Percentiles rank a stretch among this genome's conserved stretches.
Evolutionary conservation across 2,329 filamentous ascomycete genomes (phyloP).

Genomic region (Colletotrichum musae): DNA sequence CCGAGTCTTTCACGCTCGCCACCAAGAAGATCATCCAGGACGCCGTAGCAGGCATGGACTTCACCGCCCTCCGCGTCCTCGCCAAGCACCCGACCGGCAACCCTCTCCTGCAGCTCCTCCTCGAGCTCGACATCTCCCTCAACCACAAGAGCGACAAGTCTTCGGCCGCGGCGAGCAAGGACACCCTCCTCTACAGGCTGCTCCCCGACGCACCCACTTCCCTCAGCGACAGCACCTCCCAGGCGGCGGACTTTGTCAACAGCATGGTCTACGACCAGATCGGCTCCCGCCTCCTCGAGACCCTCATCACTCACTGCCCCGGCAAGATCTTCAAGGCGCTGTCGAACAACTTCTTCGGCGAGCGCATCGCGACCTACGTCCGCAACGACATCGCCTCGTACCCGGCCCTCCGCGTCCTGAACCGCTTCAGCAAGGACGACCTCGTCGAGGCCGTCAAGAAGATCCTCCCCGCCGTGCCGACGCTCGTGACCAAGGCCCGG

Average conservation of each 20-base stretch:
- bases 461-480: slow-evolving; percentile 80
- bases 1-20: slow-evolving; percentile 82
- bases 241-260: slow-evolving; percentile 83
- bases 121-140: slow-evolving; percentile 86
- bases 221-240: slow-evolving; percentile 79
- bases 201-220: slow-evolving; percentile 82
- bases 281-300: slow-evolving; percentile 91
- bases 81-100: slow-evolving; percentile 93
- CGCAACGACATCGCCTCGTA: slow-evolving; percentile 94
- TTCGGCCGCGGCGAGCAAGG: slow-evolving; percentile 54
- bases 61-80: slow-evolving; percentile 84
- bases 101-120: slow-evolving; percentile 89
- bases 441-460: slow-evolving; percentile 79
- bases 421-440: slow-evolving; percentile 89
- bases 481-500: slow-evolving; percentile 81
- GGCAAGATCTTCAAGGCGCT: slow-evolving; percentile 93
- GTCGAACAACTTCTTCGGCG: slow-evolving; percentile 84
- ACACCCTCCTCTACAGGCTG: slow-evolving; percentile 79
- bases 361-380: slow-evolving; percentile 83
- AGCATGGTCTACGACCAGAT: slow-evolving; percentile 91
- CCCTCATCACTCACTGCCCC: slow-evolving; percentile 83
- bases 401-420: slow-evolving; percentile 85
- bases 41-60: slow-evolving; percentile 81
- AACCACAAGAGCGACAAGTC: slow-evolving; percentile 77
- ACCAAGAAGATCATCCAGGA: slow-evolving; percentile 87